Conservation (phyloP, 768 basidiomycete species). For the Pleurotus eryngii region DNA sequence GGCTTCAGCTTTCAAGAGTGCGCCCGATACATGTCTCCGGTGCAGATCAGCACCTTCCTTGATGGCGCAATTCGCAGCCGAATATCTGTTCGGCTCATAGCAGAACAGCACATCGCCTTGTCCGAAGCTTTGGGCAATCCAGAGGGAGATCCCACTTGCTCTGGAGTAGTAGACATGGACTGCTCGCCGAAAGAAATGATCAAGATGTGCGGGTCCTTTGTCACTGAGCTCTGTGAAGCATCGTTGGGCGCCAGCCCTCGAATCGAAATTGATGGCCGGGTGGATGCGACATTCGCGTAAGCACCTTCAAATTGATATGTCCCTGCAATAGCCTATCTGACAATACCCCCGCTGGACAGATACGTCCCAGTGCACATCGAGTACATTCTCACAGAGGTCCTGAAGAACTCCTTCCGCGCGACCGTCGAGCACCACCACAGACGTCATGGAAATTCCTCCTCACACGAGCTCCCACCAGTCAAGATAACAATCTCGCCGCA, state of each 20-base stretch:
- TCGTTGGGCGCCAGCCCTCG: constrained; percentile 71
- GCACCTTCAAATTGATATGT: constrained; percentile 24
- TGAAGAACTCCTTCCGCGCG: constrained; percentile 90
- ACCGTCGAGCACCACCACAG: constrained; percentile 74
- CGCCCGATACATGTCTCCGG: constrained; percentile 75
- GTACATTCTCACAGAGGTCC: constrained; percentile 86
- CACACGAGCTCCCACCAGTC: constrained; percentile 54
- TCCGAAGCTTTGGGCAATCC: constrained; percentile 60
- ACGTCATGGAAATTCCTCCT: constrained; percentile 29
- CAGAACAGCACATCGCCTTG: constrained; percentile 87
- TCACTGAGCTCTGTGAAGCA: constrained; percentile 79
- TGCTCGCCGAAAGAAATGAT: constrained; percentile 76
- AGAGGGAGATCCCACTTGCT: constrained; percentile 21
- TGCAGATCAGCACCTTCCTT: constrained; percentile 75
- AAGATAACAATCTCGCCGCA: constrained; percentile 68
- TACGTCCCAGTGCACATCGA: constrained; percentile 90
- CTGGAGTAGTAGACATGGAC: constrained; percentile 70
- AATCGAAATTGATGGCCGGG: constrained; percentile 68
- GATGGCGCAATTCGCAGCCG: constrained; percentile 84
- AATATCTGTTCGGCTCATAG: constrained; percentile 83
- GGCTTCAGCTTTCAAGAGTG: constrained; percentile 77
- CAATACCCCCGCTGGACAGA: constrained; percentile 31
- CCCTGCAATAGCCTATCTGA: constrained; percentile 6
- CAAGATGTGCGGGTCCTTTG: constrained; percentile 78
- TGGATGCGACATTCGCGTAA: constrained; percentile 74